Base-by-base conservation (phyloP, 176 grass and related monocot species). In the Ensete ventricosum region DNA sequence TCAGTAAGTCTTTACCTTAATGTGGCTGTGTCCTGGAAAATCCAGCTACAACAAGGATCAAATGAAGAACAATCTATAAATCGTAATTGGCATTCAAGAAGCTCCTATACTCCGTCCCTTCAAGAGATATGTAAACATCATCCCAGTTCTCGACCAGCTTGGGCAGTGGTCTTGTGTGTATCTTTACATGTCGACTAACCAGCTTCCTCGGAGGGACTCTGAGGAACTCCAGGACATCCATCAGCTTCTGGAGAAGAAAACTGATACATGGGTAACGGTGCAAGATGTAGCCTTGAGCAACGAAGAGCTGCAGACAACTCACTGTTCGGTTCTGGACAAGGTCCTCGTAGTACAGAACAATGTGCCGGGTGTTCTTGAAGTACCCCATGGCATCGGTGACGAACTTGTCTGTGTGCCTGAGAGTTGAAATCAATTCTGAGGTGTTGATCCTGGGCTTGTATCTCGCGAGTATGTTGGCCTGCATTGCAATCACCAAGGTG, bases 341-440 rank as follows among this genome's bases (percentile, higher is more conserved):
- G 81, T 99, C 95, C 77, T 99, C 90, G 12, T 99, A 94, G 74
- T 99, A 89, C 16, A 99, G 81, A 79, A 91, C 64, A 71, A 94
- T 82, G 80, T 89, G 85, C 14, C 71, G 81, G 19, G 85, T 89
- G 48, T 54, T 94, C 80, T 94, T 89, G 48, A 99, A 99, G 59
- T 87, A 72, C 62, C 73, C 76, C 60, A 91, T 71, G 52, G 73
- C 88, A 87, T 94, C 81, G 55, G 83, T 43, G 60, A 75, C 84
- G 70, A 81, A 85, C 73, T 86, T 87, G 73, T 89, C 67, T 54
- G 84, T 79, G 13, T 54, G 53, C 12, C 83, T 91, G 51, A 94
- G 76, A 55, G 91, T 86, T 19, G 78, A 24, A 49, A 99, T 86
- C 82, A 99, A 76, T 49, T 49, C 27, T 17, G 80, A 82, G 59